Base-by-base conservation (phyloP, 352 stramenopile genomes). In the Pythium dissotocum region DNA sequence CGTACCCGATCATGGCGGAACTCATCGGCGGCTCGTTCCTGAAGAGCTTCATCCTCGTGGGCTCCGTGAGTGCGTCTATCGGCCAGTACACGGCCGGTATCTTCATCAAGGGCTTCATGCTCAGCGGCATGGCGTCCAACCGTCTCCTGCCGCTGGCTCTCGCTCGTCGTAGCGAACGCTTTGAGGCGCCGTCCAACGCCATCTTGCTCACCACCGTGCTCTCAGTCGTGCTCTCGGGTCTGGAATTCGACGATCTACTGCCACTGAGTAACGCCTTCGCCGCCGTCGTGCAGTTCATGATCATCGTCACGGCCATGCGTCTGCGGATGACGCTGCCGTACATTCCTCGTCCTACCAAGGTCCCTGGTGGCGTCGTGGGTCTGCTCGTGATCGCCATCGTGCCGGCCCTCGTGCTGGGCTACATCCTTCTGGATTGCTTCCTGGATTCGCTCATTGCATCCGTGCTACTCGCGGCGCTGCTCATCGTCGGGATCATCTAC, bases 1-100 rank as follows among this genome's bases (percentile, higher is more conserved):
- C 91, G 77, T 95, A 98, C 59, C 88, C 87, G 18, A 69, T 65
- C 6, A 82, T 98, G 24, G 90, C 85, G 24, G 79, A 95, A 13
- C 78, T 91, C 52, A 80, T 82, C 30, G 93, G 80, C 30, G 81
- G 92, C 38, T 71, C 74, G 26, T 95, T 84, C 78, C 79, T 98
- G 9, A 87, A 83, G 58, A 73, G 64, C 9, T 95, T 93, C 76
- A 87, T 92, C 42, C 75, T 97, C 6, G 75, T 95, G 53, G 79
- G 85, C 13, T 84, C 89, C 14, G 80, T 87, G 38, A 82, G 92
- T 44, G 84, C 72, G 9, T 93, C 91, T 54, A 77, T 96, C 58
- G 93, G 86, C 12, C 68, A 95, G 46, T 98, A 96, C 73, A 76
- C 91, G 67, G 79, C 86, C 14, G 91, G 97, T 69, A 92, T 98